phyloP scores from a whole-genome alignment of 2,329 filamentous ascomycete species.

The Ophiostoma novo-ulmi region DNA sequence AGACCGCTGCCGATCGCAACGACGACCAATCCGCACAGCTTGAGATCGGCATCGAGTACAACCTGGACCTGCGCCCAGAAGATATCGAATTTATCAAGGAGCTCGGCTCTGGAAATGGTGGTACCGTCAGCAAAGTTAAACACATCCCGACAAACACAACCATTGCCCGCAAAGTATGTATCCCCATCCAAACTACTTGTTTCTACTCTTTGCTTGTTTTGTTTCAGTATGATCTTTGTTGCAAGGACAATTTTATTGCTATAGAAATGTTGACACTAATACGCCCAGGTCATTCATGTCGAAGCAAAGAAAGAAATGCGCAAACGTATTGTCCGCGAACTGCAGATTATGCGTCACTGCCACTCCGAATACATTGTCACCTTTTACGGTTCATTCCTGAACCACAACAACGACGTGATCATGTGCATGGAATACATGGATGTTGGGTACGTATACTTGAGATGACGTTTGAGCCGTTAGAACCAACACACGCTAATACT shows the following conservation, averaged over 20 bases:
- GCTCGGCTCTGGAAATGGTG: conserved; percentile 90
- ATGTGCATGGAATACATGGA: conserved; percentile 99
- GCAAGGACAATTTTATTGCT: background rate
- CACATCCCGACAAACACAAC: conserved; percentile 90
- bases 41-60: conserved; percentile 97
- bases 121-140: conserved; percentile 96
- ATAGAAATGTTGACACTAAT: conserved; percentile 17
- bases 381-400: conserved; percentile 96
- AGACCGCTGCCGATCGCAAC: conserved; percentile 61
- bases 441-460: conserved; percentile 65
- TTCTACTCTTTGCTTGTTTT: background rate
- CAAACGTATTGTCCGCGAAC: conserved; percentile 91
- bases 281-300: conserved; percentile 83
- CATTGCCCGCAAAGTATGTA: conserved; percentile 88
- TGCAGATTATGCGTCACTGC: conserved; percentile 98
- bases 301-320: conserved; percentile 96
- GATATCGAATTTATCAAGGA: conserved; percentile 92
- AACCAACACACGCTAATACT: conserved; percentile 17
- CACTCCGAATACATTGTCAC: conserved; percentile 96
- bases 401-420: conserved; percentile 93
- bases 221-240: background rate
- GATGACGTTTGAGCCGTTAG: background rate
- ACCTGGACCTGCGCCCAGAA: conserved; percentile 83
- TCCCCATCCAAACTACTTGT: background rate
- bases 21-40: conserved; percentile 61